phyloP scores from a whole-genome alignment of 2,329 filamentous ascomycete genomes.

The Samsoniella hepiali region DNA sequence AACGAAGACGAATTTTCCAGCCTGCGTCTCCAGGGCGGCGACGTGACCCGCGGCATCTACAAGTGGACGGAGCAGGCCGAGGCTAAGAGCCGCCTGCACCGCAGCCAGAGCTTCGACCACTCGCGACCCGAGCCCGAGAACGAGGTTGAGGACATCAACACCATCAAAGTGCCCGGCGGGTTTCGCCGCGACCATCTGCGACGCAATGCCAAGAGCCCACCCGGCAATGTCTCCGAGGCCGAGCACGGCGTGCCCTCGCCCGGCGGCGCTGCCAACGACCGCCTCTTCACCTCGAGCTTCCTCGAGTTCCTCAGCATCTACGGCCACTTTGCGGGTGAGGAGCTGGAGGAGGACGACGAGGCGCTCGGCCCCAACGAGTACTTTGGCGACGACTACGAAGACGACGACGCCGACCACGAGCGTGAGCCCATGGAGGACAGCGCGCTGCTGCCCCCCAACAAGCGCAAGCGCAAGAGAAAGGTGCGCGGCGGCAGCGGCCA shows the following conservation, averaged over 20 bases:
- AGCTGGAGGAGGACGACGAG: constrained; percentile 95
- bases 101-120: constrained; percentile 85
- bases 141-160: constrained; percentile 78
- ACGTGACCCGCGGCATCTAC: constrained; percentile 93
- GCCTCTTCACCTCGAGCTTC: constrained; percentile 85
- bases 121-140: constrained; percentile 74
- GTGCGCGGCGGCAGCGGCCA: constrained; percentile 69
- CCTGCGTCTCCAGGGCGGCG: constrained; percentile 85
- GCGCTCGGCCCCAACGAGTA: constrained; percentile 84
- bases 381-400: constrained; percentile 69
- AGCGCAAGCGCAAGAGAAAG: constrained; percentile 72
- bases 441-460: constrained; percentile 73
- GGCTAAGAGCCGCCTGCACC: constrained; percentile 61
- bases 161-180: constrained; percentile 89
- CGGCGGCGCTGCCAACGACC: constrained; percentile 34
- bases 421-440: constrained; percentile 84
- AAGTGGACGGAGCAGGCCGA: constrained; percentile 92
- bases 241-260: constrained; percentile 37
- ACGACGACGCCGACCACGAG: constrained; percentile 57
- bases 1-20: constrained; percentile 88
- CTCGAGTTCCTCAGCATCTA: constrained; percentile 94
- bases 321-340: constrained; percentile 95
- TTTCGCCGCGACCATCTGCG: constrained; percentile 89
- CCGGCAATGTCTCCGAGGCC: constrained; percentile 31
- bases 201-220: constrained; percentile 65